Percentiles rank a stretch among this genome's conserved stretches.
Evolutionary conservation across 441 rosid genomes (phyloP).

Genomic region (Theobroma grandiflorum): DNA sequence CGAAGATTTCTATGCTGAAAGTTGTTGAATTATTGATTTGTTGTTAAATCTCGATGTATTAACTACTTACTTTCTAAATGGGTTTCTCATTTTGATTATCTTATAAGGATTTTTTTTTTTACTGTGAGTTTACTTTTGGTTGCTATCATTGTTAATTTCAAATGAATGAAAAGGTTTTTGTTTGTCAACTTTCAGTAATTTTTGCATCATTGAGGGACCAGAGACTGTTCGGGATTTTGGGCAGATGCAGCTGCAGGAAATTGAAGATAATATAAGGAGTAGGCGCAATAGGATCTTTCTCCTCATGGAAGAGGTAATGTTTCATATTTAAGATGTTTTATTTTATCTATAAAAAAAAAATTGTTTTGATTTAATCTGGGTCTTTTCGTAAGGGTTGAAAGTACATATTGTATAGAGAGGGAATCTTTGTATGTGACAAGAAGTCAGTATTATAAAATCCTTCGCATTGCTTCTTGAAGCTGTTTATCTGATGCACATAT

Average conservation of each 20-base stretch:
- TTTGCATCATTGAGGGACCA: slow-evolving; percentile 95
- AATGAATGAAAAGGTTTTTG: neutral
- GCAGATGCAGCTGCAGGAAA: slow-evolving; percentile 88
- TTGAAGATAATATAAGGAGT: slow-evolving; percentile 82
- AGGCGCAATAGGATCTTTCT: slow-evolving; percentile 93
- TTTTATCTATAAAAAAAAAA: no score
- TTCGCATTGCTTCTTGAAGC: no score
- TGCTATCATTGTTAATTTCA: slow-evolving; percentile 5
- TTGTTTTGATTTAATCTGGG: no score
- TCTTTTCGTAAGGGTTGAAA: no score
- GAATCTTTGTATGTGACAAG: no score
- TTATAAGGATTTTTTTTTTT: neutral
- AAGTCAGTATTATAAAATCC: no score
- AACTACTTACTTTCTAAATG: neutral
- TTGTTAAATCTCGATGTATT: neutral
- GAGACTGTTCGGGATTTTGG: slow-evolving; percentile 84
- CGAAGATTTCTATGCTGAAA: neutral
- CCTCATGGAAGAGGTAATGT: slow-evolving; percentile 94
- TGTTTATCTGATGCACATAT: no score
- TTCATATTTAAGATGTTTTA: no score
- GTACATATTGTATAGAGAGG: no score
- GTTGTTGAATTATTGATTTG: slow-evolving; percentile 7
- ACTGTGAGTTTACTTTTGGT: neutral
- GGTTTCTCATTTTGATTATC: slow-evolving; percentile 3
- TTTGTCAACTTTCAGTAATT: slow-evolving; percentile 52